phyloP scores from a whole-genome alignment of 306 rosid species.

The Arachis hypogaea region DNA sequence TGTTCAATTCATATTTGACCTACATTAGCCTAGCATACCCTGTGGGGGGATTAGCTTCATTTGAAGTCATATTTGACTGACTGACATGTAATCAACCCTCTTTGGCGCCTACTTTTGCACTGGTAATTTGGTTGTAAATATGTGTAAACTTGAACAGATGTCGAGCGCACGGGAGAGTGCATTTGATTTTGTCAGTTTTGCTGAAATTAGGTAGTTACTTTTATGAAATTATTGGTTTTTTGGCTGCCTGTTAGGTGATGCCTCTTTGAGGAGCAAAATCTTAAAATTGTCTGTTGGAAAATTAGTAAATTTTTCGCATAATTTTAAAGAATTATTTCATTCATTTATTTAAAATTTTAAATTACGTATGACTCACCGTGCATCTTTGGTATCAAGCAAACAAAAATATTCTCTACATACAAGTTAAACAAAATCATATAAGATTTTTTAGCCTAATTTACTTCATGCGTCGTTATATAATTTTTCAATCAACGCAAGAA shows the following conservation, averaged over 20 bases:
- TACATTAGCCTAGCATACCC: neutral
- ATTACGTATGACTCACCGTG: too few relatives aligned
- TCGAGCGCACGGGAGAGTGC: neutral
- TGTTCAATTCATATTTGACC: conserved; percentile 4
- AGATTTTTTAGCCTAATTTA: too few relatives aligned
- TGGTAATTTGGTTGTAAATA: conserved; percentile 29
- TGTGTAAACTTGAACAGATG: conserved; percentile 1
- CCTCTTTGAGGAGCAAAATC: neutral
- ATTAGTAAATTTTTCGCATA: too few relatives aligned
- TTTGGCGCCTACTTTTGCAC: neutral
- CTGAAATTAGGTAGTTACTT: neutral
- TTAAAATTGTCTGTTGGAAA: neutral
- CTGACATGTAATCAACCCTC: neutral
- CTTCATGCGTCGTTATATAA: too few relatives aligned
- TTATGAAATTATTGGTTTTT: neutral
- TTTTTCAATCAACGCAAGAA: too few relatives aligned
- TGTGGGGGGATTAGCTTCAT: neutral
- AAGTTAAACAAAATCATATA: too few relatives aligned
- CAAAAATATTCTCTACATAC: too few relatives aligned
- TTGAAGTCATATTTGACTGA: neutral
- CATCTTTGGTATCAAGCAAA: too few relatives aligned
- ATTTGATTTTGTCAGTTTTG: conserved; percentile 13
- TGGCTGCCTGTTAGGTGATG: neutral
- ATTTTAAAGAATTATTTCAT: too few relatives aligned
- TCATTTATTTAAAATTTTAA: too few relatives aligned